These are phyloP conservation scores for Penicillium sp. DNA, from an alignment of 2,329 filamentous ascomycete genomes.

Conservation along the genomic window DNA sequence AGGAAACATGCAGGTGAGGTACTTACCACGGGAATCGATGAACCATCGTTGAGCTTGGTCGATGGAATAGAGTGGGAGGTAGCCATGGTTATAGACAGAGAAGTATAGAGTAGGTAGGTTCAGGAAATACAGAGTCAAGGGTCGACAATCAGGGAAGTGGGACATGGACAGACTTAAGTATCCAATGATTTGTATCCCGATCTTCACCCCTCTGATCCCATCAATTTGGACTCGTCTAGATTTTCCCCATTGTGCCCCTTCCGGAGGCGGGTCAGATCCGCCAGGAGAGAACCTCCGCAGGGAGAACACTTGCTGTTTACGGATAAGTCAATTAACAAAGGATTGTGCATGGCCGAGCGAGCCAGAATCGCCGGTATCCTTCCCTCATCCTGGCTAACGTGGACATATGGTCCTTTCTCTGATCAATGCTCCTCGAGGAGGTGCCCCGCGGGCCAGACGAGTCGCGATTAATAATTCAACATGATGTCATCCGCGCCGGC, in stretches of 20 bases:
- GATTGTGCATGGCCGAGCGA: not conserved
- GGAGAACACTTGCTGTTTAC: not conserved
- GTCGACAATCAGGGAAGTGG: not conserved
- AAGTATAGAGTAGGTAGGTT: not conserved
- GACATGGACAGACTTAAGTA: not conserved
- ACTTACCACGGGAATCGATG: slow-evolving; percentile 58
- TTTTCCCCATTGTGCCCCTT: not conserved
- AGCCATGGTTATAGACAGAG: slow-evolving; percentile 4
- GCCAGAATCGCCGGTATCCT: not conserved
- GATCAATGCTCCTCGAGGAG: too few relatives aligned
- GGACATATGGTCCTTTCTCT: too few relatives aligned
- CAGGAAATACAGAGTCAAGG: not conserved
- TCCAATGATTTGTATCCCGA: not conserved
- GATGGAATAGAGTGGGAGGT: slow-evolving; percentile 41
- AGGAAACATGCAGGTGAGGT: not conserved
- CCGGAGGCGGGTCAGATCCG: slow-evolving; percentile 4
- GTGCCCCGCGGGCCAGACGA: not conserved
- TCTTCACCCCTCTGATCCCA: not conserved
- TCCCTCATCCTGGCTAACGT: not conserved
- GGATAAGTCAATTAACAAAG: not conserved
- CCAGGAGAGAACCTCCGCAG: not conserved
- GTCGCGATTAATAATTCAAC: slow-evolving; percentile 24
- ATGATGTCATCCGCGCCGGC: slow-evolving; percentile 25
- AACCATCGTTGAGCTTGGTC: slow-evolving; percentile 61
- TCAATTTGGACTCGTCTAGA: not conserved